A percentile compares a stretch with the other conserved stretches of the same genome.
Conservation (phyloP, 2,329 filamentous ascomycete genomes). For the Cladobotryum mycophilum region DNA sequence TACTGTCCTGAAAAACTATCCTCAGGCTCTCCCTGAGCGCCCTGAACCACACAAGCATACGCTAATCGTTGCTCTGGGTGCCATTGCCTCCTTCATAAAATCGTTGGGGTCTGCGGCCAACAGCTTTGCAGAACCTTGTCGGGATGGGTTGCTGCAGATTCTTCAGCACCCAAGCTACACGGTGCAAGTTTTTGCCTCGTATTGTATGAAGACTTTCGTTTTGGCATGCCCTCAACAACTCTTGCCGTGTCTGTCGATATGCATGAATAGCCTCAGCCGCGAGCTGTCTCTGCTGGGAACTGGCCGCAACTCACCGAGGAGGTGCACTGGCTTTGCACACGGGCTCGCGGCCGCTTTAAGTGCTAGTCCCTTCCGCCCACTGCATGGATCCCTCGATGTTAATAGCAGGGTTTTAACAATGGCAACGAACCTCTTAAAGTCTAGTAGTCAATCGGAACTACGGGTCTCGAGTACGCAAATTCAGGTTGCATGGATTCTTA, state of each 20-base stretch:
- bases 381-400: conserved; percentile 93
- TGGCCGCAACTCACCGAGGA: conserved; percentile 69
- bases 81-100: conserved; percentile 70
- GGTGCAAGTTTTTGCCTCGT: conserved; percentile 83
- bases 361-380: conserved; percentile 76
- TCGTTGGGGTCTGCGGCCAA: conserved; percentile 78
- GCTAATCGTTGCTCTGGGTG: conserved; percentile 70
- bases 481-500: conserved; percentile 95
- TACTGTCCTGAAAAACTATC: conserved; percentile 88
- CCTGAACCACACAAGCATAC: conserved; percentile 85
- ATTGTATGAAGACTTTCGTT: conserved; percentile 80
- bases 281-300: conserved; percentile 74
- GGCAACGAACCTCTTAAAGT: conserved; percentile 87
- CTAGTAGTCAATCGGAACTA: conserved; percentile 83
- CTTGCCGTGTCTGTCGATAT: conserved; percentile 84
- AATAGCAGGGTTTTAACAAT: conserved; percentile 88
- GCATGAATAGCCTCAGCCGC: conserved; percentile 88
- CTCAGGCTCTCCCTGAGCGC: conserved; percentile 78
- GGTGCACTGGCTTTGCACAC: conserved; percentile 87
- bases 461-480: conserved; percentile 90
- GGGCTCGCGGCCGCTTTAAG: conserved; percentile 86
- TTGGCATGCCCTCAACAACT: conserved; percentile 89
- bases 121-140: conserved; percentile 71
- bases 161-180: conserved; percentile 94
- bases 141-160: conserved; percentile 83